Evolutionary conservation across 2,329 filamentous ascomycete genomes (phyloP).

Genomic region (Amesomyces nigricolor): DNA sequence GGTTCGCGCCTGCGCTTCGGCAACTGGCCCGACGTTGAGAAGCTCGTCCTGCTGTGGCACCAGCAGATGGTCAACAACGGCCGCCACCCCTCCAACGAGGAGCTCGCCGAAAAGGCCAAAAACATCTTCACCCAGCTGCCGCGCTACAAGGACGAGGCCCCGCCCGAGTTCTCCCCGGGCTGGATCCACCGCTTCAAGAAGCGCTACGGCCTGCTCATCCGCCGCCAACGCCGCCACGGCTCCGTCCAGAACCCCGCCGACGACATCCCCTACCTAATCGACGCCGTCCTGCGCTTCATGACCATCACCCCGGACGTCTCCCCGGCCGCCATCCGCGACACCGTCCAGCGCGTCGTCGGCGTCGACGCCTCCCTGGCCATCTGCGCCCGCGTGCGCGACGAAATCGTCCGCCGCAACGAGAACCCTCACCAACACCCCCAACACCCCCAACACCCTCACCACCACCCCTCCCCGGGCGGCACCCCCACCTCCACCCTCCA

Average conservation of each 20-base stretch:
- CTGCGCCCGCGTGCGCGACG: constrained; percentile 54
- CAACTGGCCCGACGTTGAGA: constrained; percentile 60
- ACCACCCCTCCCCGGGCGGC: not conserved
- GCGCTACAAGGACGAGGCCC: constrained; percentile 54
- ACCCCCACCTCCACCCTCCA: not conserved
- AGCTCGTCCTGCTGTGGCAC: constrained; percentile 52
- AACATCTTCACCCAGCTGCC: constrained; percentile 52
- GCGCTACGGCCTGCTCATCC: constrained; percentile 52
- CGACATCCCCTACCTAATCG: constrained; percentile 55
- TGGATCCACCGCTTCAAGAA: constrained; percentile 63
- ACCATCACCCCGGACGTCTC: constrained; percentile 52
- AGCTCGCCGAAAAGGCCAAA: constrained; percentile 58
- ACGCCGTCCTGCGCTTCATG: constrained; percentile 56
- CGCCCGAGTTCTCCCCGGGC: constrained; percentile 57
- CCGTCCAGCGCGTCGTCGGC: constrained; percentile 49
- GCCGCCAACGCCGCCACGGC: constrained; percentile 50
- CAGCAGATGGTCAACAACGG: constrained; percentile 47
- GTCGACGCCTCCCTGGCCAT: constrained; percentile 49
- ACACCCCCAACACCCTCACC: constrained; percentile 6
- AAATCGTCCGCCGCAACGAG: constrained; percentile 44
- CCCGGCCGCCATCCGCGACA: constrained; percentile 54
- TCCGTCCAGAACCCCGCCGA: constrained; percentile 46
- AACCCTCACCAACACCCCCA: constrained; percentile 24
- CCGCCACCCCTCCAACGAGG: constrained; percentile 56
- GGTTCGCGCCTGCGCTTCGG: constrained; percentile 57